These are phyloP conservation scores for Eutrema yunnanense DNA, from an alignment of 345 rosid genomes.

Conservation along the genomic window DNA sequence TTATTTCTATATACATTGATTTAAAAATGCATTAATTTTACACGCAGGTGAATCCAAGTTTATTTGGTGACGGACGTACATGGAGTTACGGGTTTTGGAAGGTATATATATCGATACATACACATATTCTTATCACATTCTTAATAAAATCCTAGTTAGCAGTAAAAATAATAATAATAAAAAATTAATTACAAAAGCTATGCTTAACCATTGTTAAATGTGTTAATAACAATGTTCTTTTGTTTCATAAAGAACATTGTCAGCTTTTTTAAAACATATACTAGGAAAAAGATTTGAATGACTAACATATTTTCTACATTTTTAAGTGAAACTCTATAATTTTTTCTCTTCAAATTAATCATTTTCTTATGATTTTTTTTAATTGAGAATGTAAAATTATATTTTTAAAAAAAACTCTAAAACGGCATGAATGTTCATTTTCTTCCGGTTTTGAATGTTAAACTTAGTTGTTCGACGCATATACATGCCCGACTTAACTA, in stretches of 20 bases:
- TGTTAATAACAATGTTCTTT: not conserved
- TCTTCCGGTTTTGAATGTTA: not conserved
- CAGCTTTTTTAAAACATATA: not conserved
- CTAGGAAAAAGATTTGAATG: not conserved
- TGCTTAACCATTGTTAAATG: not conserved
- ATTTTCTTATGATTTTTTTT: not conserved
- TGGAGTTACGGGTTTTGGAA: conserved; percentile 16
- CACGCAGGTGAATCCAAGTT: not conserved
- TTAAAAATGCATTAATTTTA: no score
- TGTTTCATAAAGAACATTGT: not conserved
- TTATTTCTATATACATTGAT: no score
- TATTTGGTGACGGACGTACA: conserved; percentile 10
- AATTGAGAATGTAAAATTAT: not conserved
- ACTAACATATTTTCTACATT: not conserved
- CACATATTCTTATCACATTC: not conserved
- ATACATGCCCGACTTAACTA: no score
- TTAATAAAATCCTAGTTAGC: not conserved
- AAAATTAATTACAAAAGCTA: not conserved
- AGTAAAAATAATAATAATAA: no score
- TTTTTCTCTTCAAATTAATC: not conserved
- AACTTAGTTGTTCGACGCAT: not conserved
- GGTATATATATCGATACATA: not conserved
- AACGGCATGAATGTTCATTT: no score
- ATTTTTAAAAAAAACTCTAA: no score
- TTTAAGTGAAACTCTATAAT: not conserved